A percentile compares a stretch with the other conserved stretches of the same genome.
These are phyloP conservation scores for Talaromyces verruculosus DNA, from an alignment of 2,329 filamentous ascomycete genomes.

Conservation along the genomic window DNA sequence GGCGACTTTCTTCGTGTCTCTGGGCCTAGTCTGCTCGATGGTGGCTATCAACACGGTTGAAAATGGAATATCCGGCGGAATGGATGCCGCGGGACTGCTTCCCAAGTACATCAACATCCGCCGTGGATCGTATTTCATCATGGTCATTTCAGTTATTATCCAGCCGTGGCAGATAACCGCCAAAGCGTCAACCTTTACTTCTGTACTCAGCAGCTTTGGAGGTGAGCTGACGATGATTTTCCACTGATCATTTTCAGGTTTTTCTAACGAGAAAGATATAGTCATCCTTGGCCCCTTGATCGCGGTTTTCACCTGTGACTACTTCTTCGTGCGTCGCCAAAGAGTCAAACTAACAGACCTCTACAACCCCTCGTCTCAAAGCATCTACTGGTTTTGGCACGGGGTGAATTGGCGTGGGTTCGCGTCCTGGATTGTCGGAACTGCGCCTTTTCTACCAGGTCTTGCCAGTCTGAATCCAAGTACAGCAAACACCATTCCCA, in stretches of 20 bases:
- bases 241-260: too few relatives aligned
- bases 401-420: slow-evolving; percentile 50
- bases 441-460: slow-evolving; percentile 33
- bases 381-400: slow-evolving; percentile 45
- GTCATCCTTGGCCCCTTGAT: slow-evolving; percentile 37
- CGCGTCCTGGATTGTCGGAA: slow-evolving; percentile 40
- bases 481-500: slow-evolving; percentile 26
- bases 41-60: slow-evolving; percentile 50
- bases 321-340: slow-evolving; percentile 37
- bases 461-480: slow-evolving; percentile 29
- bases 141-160: slow-evolving; percentile 47
- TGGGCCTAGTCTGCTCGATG: slow-evolving; percentile 48
- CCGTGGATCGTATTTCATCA: slow-evolving; percentile 50
- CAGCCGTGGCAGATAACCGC: slow-evolving; percentile 56
- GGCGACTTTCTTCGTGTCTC: slow-evolving; percentile 49
- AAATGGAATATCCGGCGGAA: slow-evolving; percentile 54
- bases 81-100: slow-evolving; percentile 56
- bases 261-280: too few relatives aligned
- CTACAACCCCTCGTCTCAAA: slow-evolving; percentile 38
- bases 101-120: slow-evolving; percentile 58
- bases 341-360: slow-evolving; percentile 47
- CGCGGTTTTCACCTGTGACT: slow-evolving; percentile 35
- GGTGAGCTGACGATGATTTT: background rate
- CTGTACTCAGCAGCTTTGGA: slow-evolving; percentile 46
- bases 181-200: slow-evolving; percentile 49